Percentiles rank a stretch among this genome's conserved stretches.
Evolutionary conservation across 257 asterid genomes (phyloP).

Genomic region (Forsythia suspensa): DNA sequence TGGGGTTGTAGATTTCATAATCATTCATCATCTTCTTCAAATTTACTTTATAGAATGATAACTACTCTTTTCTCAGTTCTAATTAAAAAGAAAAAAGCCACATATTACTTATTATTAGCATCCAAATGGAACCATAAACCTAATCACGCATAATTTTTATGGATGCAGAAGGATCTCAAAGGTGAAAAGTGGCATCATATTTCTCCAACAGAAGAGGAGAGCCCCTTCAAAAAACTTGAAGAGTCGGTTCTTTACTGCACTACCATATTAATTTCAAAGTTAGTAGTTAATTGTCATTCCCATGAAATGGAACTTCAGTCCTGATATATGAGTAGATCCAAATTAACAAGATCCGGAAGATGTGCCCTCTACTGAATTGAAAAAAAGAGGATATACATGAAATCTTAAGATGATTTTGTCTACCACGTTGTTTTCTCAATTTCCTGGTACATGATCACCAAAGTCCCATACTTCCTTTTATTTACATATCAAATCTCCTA

Average conservation of each 20-base stretch:
- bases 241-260: background rate
- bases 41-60: background rate
- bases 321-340: background rate
- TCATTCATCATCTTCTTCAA: background rate
- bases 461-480: background rate
- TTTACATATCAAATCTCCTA: background rate
- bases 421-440: background rate
- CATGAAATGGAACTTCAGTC: background rate
- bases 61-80: background rate
- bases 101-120: background rate
- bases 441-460: background rate
- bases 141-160: background rate
- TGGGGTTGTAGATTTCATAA: background rate
- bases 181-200: background rate
- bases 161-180: background rate
- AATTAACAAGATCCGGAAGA: background rate
- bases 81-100: background rate
- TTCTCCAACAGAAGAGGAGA: conserved; percentile 8
- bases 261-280: background rate
- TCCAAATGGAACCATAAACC: conserved; percentile 6
- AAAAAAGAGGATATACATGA: background rate
- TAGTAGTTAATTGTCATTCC: background rate
- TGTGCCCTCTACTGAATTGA: background rate
- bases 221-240: background rate
- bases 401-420: background rate